phyloP scores from a whole-genome alignment of 2,329 filamentous ascomycete genomes.

The Septoria linicola region DNA sequence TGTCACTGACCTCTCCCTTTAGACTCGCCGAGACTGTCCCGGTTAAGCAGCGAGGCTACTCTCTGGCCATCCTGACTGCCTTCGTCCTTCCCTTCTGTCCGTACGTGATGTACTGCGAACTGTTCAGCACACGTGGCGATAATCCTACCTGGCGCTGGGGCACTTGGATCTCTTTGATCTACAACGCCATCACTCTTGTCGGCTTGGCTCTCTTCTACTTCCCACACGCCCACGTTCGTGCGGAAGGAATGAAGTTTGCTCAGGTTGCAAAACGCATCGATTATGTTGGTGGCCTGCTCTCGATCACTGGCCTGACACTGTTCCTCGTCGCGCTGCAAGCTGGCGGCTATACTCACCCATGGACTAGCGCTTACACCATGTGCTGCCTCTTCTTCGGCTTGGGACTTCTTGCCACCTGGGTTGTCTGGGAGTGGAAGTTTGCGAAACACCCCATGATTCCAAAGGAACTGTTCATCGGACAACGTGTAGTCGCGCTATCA shows the following conservation, averaged over 20 bases:
- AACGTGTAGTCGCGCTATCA: conserved; percentile 36
- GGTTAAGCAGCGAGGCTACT: conserved; percentile 29
- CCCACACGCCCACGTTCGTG: conserved; percentile 50
- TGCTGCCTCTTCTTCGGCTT: conserved; percentile 41
- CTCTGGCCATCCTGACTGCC: conserved; percentile 28
- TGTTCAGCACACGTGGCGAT: conserved; percentile 46
- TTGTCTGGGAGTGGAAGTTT: conserved; percentile 42
- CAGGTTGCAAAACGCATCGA: conserved; percentile 50
- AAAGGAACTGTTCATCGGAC: conserved; percentile 33
- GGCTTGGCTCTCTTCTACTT: conserved; percentile 50
- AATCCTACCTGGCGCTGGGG: conserved; percentile 53
- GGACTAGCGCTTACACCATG: conserved; percentile 41
- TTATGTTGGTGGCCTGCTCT: conserved; percentile 52
- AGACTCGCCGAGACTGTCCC: conserved; percentile 31
- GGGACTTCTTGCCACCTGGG: conserved; percentile 36
- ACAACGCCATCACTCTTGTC: conserved; percentile 27
- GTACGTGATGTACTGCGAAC: conserved; percentile 60
- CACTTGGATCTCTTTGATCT: conserved; percentile 36
- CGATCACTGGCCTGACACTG: conserved; percentile 50
- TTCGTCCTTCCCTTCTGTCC: conserved; percentile 59
- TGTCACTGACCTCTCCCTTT: background rate
- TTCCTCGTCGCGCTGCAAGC: conserved; percentile 44
- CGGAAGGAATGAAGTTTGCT: conserved; percentile 41
- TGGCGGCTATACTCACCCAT: conserved; percentile 43
- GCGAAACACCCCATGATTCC: conserved; percentile 44